phyloP scores from a whole-genome alignment of 78 protist genomes.

The Dictyostelium capitatum region DNA sequence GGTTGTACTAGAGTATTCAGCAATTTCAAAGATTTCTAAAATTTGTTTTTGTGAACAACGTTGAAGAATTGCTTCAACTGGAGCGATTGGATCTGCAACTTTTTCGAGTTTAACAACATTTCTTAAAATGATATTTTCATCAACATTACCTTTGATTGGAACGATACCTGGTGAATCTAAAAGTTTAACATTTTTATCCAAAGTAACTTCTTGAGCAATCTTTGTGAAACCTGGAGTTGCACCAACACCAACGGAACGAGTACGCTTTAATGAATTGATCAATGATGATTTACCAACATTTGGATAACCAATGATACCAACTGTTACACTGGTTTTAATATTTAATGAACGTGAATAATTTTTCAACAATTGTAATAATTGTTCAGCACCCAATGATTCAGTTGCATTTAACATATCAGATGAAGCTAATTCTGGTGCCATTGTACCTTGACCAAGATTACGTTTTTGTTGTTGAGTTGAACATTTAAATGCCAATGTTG shows the following conservation, averaged over 20 bases:
- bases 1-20: constrained; percentile 4
- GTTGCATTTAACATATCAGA: constrained; percentile 36
- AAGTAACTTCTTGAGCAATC: constrained; percentile 85
- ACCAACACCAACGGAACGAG: constrained; percentile 92
- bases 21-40: constrained; percentile 40
- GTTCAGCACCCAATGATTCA: constrained; percentile 89
- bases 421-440: constrained; percentile 24
- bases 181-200: constrained; percentile 93
- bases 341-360: constrained; percentile 90
- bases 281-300: constrained; percentile 98
- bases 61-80: constrained; percentile 55
- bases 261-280: constrained; percentile 97
- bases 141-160: constrained; percentile 58
- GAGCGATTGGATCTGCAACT: constrained; percentile 84
- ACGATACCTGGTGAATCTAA: constrained; percentile 98
- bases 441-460: constrained; percentile 71
- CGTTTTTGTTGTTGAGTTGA: constrained; percentile 80
- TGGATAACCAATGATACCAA: constrained; percentile 98
- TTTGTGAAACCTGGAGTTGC: constrained; percentile 95
- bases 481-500: constrained; percentile 95
- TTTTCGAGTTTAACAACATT: constrained; percentile 85
- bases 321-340: constrained; percentile 90
- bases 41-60: constrained; percentile 67
- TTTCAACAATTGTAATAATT: constrained; percentile 86
- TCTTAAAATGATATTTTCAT: constrained; percentile 65